A percentile compares a stretch with the other conserved stretches of the same genome.
Evolutionary conservation across 345 rosid genomes (phyloP).

Genomic region (Gossypium thurberi): DNA sequence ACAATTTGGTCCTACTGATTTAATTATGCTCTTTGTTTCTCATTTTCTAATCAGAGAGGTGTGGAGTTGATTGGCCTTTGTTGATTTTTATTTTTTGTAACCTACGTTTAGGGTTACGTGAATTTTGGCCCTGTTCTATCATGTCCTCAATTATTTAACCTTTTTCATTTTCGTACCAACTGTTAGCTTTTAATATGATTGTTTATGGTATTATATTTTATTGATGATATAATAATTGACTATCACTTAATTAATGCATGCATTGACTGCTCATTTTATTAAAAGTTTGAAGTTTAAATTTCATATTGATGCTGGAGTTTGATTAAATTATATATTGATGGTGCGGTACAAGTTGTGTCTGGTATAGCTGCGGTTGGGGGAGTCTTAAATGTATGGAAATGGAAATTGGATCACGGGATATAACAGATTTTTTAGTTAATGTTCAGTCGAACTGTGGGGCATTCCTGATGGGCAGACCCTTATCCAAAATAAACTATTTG

Average conservation of each 20-base stretch:
- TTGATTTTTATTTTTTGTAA: not conserved
- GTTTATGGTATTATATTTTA: not conserved
- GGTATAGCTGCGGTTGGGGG: fast-evolving
- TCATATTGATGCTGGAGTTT: no score
- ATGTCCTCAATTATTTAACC: not conserved
- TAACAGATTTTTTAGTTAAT: no score
- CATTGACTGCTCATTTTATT: not conserved
- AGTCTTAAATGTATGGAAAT: no score
- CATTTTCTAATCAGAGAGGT: not conserved
- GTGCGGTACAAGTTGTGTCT: no score
- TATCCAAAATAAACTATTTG: no score
- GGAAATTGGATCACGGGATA: fast-evolving
- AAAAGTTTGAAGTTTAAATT: no score
- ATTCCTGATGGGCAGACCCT: fast-evolving
- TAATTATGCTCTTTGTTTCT: not conserved
- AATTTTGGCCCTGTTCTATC: not conserved
- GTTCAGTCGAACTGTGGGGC: fast-evolving
- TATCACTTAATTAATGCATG: not conserved
- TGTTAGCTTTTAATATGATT: not conserved
- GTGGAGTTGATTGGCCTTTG: not conserved
- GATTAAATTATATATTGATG: no score
- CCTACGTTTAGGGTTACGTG: not conserved
- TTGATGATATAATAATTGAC: not conserved
- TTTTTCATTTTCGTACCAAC: not conserved
- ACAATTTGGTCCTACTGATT: not conserved